Base-by-base conservation (phyloP, 192 early-diverging fungal species). In the Ramicandelaber brevisporus region DNA sequence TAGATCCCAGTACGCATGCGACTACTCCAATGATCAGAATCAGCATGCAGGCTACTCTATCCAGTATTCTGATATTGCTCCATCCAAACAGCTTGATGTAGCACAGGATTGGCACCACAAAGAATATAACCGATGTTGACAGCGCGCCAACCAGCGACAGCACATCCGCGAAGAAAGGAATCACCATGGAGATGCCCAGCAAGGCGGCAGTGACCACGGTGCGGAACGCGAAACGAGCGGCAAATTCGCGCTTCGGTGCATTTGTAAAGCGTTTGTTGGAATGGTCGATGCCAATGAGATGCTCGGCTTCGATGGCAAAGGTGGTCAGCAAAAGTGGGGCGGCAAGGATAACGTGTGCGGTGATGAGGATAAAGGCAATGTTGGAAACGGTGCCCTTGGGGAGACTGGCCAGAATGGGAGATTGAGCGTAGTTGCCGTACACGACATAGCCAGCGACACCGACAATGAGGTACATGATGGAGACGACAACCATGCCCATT, bases 161-260 rank as follows among this genome's bases (percentile, higher is more conserved):
- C 16, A 78, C 56, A 41, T 80, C 80, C 6, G 73, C 53, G 43
- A 84, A 80, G 48, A 55, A 77, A 4, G 77, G 74, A 9, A 80
- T 58, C 14, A 53, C 63, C 14, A 73, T 41, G 2, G 75, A 63
- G 16, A 77, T 43, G 0, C 49, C 53, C 10, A 53, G 53, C n/a
- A 70, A 47, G 0, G 54, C 11, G 1, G 54, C 48, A 10, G 73
- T 49, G 5, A 78, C 55, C 5, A 37, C 30, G 12, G 50, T 38
- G 21, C 79, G 57, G 21, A 66, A 56, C 0, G 55, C 19, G 4
- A 59, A 27, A 2, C 62, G 65, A 19, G 63, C 42, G 0, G 43
- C 26, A 22, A 61, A 63, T 33, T 75, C 65, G 16, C 44, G 27
- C 14, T 32, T 24, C 28, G 44, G 49, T 13, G 60, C 51, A n/a